Evolutionary conservation across 768 basidiomycete species (phyloP).

Genomic region (Mycena galericulata): DNA sequence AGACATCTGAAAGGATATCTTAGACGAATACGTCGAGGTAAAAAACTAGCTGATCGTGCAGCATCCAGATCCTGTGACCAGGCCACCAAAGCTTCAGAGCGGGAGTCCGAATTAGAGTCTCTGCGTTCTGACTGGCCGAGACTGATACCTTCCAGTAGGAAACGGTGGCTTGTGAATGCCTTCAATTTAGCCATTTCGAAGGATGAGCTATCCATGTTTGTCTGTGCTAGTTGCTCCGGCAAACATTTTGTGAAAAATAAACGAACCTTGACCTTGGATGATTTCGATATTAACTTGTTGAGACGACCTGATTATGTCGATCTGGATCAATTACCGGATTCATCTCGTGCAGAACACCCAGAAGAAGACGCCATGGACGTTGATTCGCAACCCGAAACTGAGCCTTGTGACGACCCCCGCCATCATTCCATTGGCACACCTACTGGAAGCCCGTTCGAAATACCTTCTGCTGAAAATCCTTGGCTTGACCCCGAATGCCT

Average conservation of each 20-base stretch:
- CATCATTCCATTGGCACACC: too few relatives aligned
- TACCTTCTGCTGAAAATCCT: neutral
- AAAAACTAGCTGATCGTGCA: neutral
- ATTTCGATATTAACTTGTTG: neutral
- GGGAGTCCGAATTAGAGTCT: neutral
- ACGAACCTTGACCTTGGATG: neutral
- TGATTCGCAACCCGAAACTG: neutral
- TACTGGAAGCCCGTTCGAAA: too few relatives aligned
- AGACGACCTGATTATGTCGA: neutral
- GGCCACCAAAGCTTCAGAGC: neutral
- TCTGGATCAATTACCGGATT: too few relatives aligned
- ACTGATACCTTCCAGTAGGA: neutral
- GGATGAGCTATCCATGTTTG: neutral
- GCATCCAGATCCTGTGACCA: neutral
- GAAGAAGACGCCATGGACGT: neutral
- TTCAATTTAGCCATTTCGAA: neutral
- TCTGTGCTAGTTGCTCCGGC: neutral
- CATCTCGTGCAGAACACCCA: neutral
- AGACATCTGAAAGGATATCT: neutral
- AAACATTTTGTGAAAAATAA: neutral
- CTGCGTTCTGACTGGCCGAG: neutral
- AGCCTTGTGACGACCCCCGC: too few relatives aligned
- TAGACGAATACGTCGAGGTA: neutral
- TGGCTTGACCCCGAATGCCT: conserved; percentile 5
- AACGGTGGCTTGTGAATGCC: neutral